A percentile compares a stretch with the other conserved stretches of the same genome.
Conservation (phyloP, 352 stramenopile species). For the Phytophthora boehmeriae region DNA sequence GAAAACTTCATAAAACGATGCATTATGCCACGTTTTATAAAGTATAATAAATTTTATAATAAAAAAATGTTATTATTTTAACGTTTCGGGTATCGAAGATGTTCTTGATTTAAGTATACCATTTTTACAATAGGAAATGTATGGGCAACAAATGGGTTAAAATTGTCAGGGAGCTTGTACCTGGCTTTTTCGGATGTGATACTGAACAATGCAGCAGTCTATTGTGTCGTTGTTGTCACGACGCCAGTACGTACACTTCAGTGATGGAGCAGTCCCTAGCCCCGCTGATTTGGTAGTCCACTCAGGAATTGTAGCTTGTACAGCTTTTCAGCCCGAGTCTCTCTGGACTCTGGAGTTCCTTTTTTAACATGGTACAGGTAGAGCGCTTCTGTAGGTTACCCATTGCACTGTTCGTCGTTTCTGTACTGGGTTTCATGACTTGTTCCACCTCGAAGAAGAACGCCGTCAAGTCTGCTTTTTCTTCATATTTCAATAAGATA, state of each 20-base stretch:
- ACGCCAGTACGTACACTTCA: conserved; percentile 13
- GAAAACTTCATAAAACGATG: no score
- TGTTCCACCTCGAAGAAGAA: conserved; percentile 9
- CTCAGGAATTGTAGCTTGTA: neutral
- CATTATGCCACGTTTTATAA: no score
- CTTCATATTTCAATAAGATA: conserved; percentile 12
- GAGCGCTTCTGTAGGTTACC: conserved; percentile 7
- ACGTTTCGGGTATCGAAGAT: no score
- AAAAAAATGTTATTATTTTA: no score
- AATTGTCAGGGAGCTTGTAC: conserved; percentile 16
- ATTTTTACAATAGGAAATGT: no score
- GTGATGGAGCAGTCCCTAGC: neutral
- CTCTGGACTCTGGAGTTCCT: conserved; percentile 8
- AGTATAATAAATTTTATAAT: no score
- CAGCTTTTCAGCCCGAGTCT: conserved; percentile 9
- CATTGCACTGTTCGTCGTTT: conserved; percentile 5
- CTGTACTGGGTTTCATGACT: neutral
- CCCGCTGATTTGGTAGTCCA: no score
- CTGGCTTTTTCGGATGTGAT: conserved; percentile 3
- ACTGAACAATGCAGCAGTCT: conserved; percentile 20
- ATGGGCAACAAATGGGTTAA: no score
- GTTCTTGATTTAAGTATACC: no score
- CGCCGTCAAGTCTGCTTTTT: conserved; percentile 2
- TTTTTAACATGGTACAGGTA: conserved; percentile 18
- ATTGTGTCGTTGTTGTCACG: conserved; percentile 13